Conservation (phyloP, 2,329 filamentous ascomycete species). For the Alternaria alternata region DNA sequence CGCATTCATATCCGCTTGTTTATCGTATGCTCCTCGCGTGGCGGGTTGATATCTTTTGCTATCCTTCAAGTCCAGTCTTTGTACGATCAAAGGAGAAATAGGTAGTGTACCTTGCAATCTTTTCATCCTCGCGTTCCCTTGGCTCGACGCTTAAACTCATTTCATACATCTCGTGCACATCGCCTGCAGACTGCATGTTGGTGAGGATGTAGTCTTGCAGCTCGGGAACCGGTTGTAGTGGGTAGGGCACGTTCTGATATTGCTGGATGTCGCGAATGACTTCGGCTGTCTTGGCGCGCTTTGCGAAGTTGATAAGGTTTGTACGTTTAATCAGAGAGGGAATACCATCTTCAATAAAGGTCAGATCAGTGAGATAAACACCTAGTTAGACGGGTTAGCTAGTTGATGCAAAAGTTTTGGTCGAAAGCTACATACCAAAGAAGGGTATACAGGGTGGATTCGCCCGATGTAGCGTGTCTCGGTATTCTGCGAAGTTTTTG, state of each 20-base stretch:
- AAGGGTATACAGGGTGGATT: constrained; percentile 98
- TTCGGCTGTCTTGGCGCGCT: constrained; percentile 96
- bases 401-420: neutral
- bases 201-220: constrained; percentile 95
- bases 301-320: constrained; percentile 97
- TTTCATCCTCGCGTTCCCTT: constrained; percentile 96
- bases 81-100: constrained; percentile 20
- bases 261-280: constrained; percentile 99
- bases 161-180: constrained; percentile 99
- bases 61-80: constrained; percentile 4
- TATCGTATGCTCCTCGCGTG: neutral
- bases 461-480: constrained; percentile 88
- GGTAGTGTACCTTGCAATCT: constrained; percentile 86
- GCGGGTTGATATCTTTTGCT: neutral
- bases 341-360: constrained; percentile 98
- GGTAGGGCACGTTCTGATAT: constrained; percentile 97
- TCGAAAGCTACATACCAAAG: constrained; percentile 71
- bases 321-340: constrained; percentile 96
- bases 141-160: constrained; percentile 93
- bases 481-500: constrained; percentile 97
- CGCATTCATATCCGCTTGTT: constrained; percentile 5
- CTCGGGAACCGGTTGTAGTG: constrained; percentile 85
- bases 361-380: constrained; percentile 95
- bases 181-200: constrained; percentile 93
- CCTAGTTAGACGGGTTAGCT: constrained; percentile 59